A percentile compares a stretch with the other conserved stretches of the same genome.
These are phyloP conservation scores for Cladosporium sp. DNA, from an alignment of 2,329 filamentous ascomycete species.

Conservation along the genomic window DNA sequence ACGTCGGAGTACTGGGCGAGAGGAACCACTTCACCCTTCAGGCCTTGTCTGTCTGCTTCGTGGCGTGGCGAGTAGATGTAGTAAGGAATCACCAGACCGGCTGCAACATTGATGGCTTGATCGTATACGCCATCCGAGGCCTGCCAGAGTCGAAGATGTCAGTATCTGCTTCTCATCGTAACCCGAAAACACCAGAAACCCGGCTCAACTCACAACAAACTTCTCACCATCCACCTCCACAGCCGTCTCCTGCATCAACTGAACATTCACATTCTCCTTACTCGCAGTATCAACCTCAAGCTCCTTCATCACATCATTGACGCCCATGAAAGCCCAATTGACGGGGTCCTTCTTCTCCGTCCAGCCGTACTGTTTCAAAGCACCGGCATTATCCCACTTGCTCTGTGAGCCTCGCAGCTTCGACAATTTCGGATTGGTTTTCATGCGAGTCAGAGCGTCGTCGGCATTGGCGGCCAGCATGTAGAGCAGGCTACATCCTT, in stretches of 20 bases:
- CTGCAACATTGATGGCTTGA: slow-evolving; percentile 8
- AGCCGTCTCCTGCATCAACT: slow-evolving; percentile 9
- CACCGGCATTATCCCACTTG: slow-evolving; percentile 4
- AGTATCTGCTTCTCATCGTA: too few species aligned
- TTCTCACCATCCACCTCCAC: slow-evolving; percentile 5
- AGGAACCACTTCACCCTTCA: not conserved
- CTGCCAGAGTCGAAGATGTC: not conserved
- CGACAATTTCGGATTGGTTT: slow-evolving; percentile 3
- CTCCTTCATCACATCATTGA: slow-evolving; percentile 5
- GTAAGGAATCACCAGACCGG: slow-evolving; percentile 5
- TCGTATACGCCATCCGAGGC: slow-evolving; percentile 2
- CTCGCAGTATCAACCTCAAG: slow-evolving; percentile 12
- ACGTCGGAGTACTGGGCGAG: slow-evolving; percentile 11
- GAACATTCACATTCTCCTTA: slow-evolving; percentile 5
- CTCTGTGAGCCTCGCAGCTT: slow-evolving; percentile 5
- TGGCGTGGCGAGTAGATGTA: slow-evolving; percentile 8
- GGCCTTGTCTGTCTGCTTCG: not conserved
- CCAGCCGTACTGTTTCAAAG: slow-evolving; percentile 2
- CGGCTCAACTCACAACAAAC: slow-evolving; percentile 11
- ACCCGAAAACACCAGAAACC: too few species aligned
- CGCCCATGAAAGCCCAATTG: slow-evolving; percentile 8
- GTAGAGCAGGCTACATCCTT: slow-evolving; percentile 12
- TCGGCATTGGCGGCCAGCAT: slow-evolving; percentile 9
- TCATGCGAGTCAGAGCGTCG: slow-evolving; percentile 7
- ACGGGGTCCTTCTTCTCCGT: not conserved